phyloP scores from a whole-genome alignment of 495 filamentous ascomycete species.

The Penicillium cosmopolitanum region DNA sequence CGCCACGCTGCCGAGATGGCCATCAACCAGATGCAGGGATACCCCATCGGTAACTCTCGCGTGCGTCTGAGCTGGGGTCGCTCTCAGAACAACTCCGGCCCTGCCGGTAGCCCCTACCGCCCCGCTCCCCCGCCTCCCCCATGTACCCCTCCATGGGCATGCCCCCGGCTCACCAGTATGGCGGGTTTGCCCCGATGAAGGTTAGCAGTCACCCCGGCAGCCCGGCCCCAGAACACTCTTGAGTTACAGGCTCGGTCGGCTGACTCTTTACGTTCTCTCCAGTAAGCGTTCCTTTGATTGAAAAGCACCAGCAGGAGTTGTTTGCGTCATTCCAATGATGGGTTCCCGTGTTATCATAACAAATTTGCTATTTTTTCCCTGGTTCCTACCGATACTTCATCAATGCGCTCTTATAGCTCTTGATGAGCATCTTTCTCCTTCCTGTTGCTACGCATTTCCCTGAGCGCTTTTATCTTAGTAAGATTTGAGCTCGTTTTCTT shows the following conservation, averaged over 20 bases:
- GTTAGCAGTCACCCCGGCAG: slow-evolving; percentile 54
- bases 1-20: slow-evolving; percentile 99
- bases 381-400: slow-evolving; percentile 38
- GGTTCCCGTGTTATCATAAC: slow-evolving; percentile 44
- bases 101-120: slow-evolving; percentile 94
- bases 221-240: slow-evolving; percentile 36
- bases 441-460: slow-evolving; percentile 48
- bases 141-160: slow-evolving; percentile 87
- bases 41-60: slow-evolving; percentile 98
- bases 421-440: slow-evolving; percentile 49
- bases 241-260: slow-evolving; percentile 39
- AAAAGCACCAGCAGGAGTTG: slow-evolving; percentile 53
- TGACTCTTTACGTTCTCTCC: slow-evolving; percentile 32
- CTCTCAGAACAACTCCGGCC: slow-evolving; percentile 98
- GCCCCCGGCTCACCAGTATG: slow-evolving; percentile 69
- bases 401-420: slow-evolving; percentile 45
- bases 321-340: slow-evolving; percentile 51
- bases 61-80: slow-evolving; percentile 97
- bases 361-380: slow-evolving; percentile 41
- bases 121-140: slow-evolving; percentile 88
- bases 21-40: slow-evolving; percentile 99
- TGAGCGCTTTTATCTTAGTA: slow-evolving; percentile 53
- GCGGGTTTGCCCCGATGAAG: slow-evolving; percentile 76
- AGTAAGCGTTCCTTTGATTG: slow-evolving; percentile 53
- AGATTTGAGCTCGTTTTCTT: slow-evolving; percentile 42